phyloP scores from a whole-genome alignment of 768 basidiomycete genomes.

The Psilocybe azurescens region DNA sequence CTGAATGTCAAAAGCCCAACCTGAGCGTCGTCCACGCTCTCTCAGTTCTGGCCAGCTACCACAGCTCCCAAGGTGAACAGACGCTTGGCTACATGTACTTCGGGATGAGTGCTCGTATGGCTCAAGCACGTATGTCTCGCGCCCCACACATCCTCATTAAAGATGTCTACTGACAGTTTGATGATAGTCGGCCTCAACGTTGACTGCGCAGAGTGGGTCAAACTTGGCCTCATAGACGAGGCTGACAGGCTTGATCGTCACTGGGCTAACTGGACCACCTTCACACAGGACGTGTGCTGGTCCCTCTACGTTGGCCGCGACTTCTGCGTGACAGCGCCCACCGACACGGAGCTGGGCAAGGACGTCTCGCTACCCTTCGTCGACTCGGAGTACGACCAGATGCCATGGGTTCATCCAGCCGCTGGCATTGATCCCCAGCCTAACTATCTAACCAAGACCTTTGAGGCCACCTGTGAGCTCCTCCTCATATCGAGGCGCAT shows the following conservation, averaged over 20 bases:
- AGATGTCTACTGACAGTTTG: background rate
- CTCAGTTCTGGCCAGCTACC: conserved; percentile 47
- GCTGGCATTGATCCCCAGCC: conserved; percentile 45
- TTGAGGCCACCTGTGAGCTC: conserved; percentile 54
- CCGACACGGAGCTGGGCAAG: conserved; percentile 33
- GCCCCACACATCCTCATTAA: background rate
- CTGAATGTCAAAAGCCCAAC: conserved; percentile 50
- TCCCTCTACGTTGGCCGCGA: conserved; percentile 70
- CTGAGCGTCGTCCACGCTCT: conserved; percentile 50
- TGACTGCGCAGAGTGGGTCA: conserved; percentile 63
- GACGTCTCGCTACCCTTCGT: conserved; percentile 53
- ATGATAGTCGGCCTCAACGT: conserved; percentile 57
- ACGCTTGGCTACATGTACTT: conserved; percentile 53
- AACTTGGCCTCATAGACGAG: conserved; percentile 52
- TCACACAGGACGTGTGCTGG: conserved; percentile 69
- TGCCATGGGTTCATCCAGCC: conserved; percentile 48
- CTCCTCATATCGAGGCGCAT: conserved; percentile 53
- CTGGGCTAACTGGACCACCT: conserved; percentile 66
- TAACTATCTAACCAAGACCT: conserved; percentile 49
- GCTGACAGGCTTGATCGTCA: conserved; percentile 61
- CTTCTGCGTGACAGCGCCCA: conserved; percentile 48
- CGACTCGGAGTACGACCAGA: conserved; percentile 53
- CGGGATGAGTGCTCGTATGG: conserved; percentile 61
- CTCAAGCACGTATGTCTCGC: conserved; percentile 57
- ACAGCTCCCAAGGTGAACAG: conserved; percentile 52